Conservation (phyloP, 2,329 filamentous ascomycete species). For the Biscogniauxia mediterranea region DNA sequence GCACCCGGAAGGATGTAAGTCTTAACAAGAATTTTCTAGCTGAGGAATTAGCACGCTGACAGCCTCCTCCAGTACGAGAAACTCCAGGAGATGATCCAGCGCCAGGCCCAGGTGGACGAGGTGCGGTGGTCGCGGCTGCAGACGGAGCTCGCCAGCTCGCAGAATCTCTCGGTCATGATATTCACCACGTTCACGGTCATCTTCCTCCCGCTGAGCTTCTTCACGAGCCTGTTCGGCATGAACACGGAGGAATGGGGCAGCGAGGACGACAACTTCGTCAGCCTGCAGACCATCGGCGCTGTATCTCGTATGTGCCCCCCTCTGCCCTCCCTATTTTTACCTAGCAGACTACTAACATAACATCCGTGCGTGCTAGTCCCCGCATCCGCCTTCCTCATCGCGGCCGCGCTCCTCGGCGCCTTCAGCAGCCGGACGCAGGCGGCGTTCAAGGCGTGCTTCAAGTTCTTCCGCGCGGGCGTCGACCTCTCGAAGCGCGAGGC, state of each 20-base stretch:
- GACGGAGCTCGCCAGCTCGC: conserved; percentile 60
- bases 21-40: not conserved
- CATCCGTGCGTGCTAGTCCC: conserved; percentile 38
- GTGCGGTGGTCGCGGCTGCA: conserved; percentile 61
- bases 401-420: conserved; percentile 50
- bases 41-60: conserved; percentile 7
- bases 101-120: conserved; percentile 65
- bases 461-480: conserved; percentile 5
- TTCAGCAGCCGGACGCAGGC: conserved; percentile 50
- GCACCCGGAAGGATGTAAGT: conserved; percentile 55
- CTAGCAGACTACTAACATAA: conserved; percentile 1
- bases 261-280: conserved; percentile 39
- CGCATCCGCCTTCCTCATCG: conserved; percentile 47
- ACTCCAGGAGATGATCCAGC: conserved; percentile 64
- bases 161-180: conserved; percentile 63
- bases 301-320: conserved; percentile 38
- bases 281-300: conserved; percentile 44
- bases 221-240: conserved; percentile 65
- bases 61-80: conserved; percentile 53
- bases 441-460: conserved; percentile 28
- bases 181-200: conserved; percentile 64
- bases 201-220: conserved; percentile 63
- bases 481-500: conserved; percentile 16
- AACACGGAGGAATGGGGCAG: conserved; percentile 61
- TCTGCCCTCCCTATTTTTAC: conserved; percentile 21